Evolutionary conservation across 805 yeast genomes (phyloP).

Genomic region (Yamadazyma phyllophila): DNA sequence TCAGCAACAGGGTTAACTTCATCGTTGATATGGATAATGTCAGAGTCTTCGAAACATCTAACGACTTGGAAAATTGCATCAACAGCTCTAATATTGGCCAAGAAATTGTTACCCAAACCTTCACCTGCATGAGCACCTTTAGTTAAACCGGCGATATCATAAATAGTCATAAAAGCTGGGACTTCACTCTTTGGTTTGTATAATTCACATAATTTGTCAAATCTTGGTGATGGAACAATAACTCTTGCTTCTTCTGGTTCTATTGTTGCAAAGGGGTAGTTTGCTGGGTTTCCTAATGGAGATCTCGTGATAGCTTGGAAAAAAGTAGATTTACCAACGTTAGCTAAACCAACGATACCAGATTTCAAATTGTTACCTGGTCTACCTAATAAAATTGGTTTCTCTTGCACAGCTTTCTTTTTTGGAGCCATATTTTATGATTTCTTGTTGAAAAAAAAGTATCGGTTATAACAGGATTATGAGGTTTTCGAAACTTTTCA

Average conservation of each 20-base stretch:
- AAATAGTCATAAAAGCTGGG: conserved; percentile 89
- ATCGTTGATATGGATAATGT: conserved; percentile 82
- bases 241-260: conserved; percentile 98
- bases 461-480: not conserved
- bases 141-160: conserved; percentile 97
- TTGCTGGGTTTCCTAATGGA: conserved; percentile 94
- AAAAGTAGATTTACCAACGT: conserved; percentile 94
- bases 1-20: conserved; percentile 79
- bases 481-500: conserved; percentile 4
- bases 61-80: conserved; percentile 98
- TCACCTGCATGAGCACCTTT: conserved; percentile 96
- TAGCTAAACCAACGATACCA: conserved; percentile 95
- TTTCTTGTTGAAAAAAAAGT: not conserved
- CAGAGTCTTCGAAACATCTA: conserved; percentile 96
- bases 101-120: conserved; percentile 96
- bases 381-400: conserved; percentile 77
- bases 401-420: conserved; percentile 60
- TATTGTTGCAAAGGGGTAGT: conserved; percentile 96
- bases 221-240: conserved; percentile 85
- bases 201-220: conserved; percentile 69
- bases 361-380: conserved; percentile 51
- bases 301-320: conserved; percentile 95
- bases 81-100: conserved; percentile 94
- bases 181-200: conserved; percentile 83
- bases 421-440: conserved; percentile 64